phyloP scores from a whole-genome alignment of 306 rosid genomes.

The Quercus suber region DNA sequence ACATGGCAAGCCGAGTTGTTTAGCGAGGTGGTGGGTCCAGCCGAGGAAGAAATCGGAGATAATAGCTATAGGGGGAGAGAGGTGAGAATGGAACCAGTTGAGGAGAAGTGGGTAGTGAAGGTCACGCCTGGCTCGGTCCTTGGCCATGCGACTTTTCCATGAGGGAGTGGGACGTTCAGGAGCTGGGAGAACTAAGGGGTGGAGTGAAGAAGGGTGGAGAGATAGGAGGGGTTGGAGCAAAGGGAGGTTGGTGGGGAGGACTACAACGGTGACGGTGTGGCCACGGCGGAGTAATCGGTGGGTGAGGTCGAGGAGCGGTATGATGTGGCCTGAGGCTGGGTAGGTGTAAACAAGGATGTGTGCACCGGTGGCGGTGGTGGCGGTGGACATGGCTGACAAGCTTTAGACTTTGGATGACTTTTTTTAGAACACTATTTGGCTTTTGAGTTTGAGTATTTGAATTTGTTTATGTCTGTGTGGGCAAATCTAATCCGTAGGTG shows the following conservation, averaged over 20 bases:
- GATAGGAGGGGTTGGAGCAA: conserved; percentile 30
- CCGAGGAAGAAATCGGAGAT: conserved; percentile 48
- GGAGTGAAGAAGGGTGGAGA: conserved; percentile 29
- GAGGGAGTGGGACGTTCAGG: neutral
- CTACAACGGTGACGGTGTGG: conserved; percentile 33
- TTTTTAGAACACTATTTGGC: too few species aligned
- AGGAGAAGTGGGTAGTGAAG: conserved; percentile 31
- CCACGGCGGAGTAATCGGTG: conserved; percentile 27
- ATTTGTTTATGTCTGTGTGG: too few species aligned
- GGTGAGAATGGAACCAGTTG: conserved; percentile 32
- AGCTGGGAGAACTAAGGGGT: conserved; percentile 29
- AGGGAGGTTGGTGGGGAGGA: conserved; percentile 22
- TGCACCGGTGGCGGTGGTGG: neutral
- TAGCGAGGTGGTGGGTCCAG: conserved; percentile 47
- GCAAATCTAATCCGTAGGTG: too few species aligned
- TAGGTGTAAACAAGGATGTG: conserved; percentile 39
- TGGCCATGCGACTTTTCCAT: neutral
- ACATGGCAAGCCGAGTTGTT: conserved; percentile 27
- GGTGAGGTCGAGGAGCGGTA: conserved; percentile 37
- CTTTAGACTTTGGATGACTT: too few species aligned
- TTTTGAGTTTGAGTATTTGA: too few species aligned
- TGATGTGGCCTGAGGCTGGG: conserved; percentile 44
- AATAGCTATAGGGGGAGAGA: conserved; percentile 30
- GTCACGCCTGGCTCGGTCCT: conserved; percentile 14
- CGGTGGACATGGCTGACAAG: neutral